Base-by-base conservation (phyloP, 495 filamentous ascomycete genomes). In the Aspergillus avenaceus region DNA sequence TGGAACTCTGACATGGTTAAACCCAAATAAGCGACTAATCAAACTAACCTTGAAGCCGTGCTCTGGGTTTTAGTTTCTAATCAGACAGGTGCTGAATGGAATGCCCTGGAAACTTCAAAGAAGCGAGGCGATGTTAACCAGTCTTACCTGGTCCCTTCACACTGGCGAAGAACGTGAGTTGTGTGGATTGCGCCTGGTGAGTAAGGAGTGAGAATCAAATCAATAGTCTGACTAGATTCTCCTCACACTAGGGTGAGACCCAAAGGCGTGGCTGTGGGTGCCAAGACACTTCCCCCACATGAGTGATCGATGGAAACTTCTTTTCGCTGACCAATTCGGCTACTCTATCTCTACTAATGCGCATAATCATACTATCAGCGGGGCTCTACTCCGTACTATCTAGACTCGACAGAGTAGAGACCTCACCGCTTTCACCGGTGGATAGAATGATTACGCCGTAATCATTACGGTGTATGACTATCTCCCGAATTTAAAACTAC, bases 1-100 rank as follows among this genome's bases (percentile, higher is more conserved):
- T 66, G 63, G 56, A 73, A 58, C 45, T 58, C 57, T 24, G 63
- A 56, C 65, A 73, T 73, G 47, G 3, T 47, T 60, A 50, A 26
- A 31, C 14, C 18, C 14, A n/a, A 38, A 7, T 32, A 32, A 32
- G 12, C 29, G 14, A 21, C 32, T 36, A 38, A 38, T 16, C 9
- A 38, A 38, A 7, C 9, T 21, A 38, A 9, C n/a, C n/a, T n/a
- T n/a, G 34, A 21, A 5, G 34, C 32, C n/a, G 32, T 36, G 32
- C 32, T 36, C 6, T 18, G 32, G 14, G 16, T 36, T 36, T n/a
- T n/a, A n/a, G n/a, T n/a, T n/a, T n/a, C n/a, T n/a, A n/a, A n/a
- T n/a, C n/a, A n/a, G n/a, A n/a, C 32, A 16, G 32, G 32, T 4
- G 16, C 14, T 38, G n/a, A 21, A 21, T 18, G 12, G 4, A 12